Evolutionary conservation across 768 basidiomycete genomes (phyloP).

Genomic region (Postia placenta): DNA sequence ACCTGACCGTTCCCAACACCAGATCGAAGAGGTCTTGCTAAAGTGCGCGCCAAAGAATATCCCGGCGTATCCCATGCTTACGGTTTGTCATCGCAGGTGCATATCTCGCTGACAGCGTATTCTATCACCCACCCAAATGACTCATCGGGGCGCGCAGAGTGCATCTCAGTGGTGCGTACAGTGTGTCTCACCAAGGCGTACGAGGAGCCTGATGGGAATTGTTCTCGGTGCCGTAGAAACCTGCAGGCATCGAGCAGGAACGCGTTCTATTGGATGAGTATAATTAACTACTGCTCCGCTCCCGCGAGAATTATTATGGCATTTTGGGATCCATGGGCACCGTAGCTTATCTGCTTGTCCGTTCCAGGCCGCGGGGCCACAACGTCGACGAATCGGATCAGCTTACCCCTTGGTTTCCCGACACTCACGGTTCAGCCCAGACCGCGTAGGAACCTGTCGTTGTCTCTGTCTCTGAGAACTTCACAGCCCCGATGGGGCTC

Average conservation of each 20-base stretch:
- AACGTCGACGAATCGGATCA: neutral
- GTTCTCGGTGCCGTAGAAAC: neutral
- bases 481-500: too few relatives aligned
- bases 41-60: neutral
- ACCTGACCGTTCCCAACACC: too few relatives aligned
- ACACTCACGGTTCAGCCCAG: too few relatives aligned
- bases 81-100: neutral
- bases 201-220: neutral
- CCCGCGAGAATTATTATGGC: neutral
- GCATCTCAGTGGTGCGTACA: neutral
- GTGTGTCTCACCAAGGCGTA: neutral
- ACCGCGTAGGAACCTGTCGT: too few relatives aligned
- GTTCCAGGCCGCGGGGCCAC: neutral
- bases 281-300: neutral
- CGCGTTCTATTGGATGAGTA: neutral
- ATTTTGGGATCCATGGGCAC: neutral
- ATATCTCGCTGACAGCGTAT: too few relatives aligned
- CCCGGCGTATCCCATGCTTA: neutral
- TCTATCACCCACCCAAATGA: too few relatives aligned
- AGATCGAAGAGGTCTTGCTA: neutral
- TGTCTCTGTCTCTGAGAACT: too few relatives aligned
- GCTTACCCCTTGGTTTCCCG: too few relatives aligned
- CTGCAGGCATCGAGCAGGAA: neutral
- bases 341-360: neutral
- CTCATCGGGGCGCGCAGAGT: neutral